Base-by-base conservation (phyloP, 306 rosid genomes). In the Echinosophora koreensis region DNA sequence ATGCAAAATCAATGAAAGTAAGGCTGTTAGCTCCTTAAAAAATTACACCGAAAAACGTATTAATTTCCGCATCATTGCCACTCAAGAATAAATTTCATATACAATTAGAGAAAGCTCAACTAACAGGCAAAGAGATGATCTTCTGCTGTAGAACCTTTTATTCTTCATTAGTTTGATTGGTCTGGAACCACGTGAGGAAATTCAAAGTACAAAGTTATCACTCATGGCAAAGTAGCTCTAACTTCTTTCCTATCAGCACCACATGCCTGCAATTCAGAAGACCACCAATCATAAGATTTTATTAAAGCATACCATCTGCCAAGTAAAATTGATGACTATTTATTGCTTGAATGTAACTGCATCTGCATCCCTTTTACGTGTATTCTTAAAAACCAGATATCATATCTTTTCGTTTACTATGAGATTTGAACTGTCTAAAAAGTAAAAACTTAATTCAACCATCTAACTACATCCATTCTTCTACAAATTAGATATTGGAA, bases 231-330 rank as follows among this genome's bases (percentile, higher is more conserved):
- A 59, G 54, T 85, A 54, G 57, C 83, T 82, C 84, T 90, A 16
- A 90, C 66, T 86, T 83, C 96, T 89, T 92, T 90, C 84, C 97
- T 85, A 66, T 92, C 97, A 3, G 86, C 30, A 9, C 97, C 97
- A 38, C 35, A 87, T 34, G 90, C 84, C 97, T 92, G 91, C 51
- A 80, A 81, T 73, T 61, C 39, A 75, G 63, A 70, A 58, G 22
- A 77, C 57, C 47, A 1, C 13, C 28, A 15, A 77, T n/a, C 61
- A 27, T 13, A 47, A 44, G 62, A 54, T 30, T 62, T 34, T 39
- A 69, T 55, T 76, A 9, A 54, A 76, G 30, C 32, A 61, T 37
- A 42, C 8, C 41, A 75, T 75, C 42, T n/a, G 66, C 50, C 28
- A 59, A 66, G n/a, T 16, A 52, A 34, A 8, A 58, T 22, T 12